Base-by-base conservation (phyloP, 2,329 filamentous ascomycete genomes). In the Arthrocladium fulminans region DNA sequence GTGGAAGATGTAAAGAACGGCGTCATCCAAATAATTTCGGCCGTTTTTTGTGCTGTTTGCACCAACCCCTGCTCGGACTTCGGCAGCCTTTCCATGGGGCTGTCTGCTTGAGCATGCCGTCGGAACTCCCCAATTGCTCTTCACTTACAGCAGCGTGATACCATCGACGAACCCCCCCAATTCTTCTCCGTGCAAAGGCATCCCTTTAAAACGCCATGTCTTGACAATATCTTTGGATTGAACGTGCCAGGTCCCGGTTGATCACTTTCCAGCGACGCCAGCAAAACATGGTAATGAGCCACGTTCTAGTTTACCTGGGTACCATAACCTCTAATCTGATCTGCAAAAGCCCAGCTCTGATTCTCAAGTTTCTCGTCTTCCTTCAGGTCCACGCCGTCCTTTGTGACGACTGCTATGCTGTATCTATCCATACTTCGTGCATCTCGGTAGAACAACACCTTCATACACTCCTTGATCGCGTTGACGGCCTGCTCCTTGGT, bases 311-410 rank as follows among this genome's bases (percentile, higher is more conserved):
- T 70, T 51, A 71, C 69, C 75, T 97, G 89, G 22, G 89, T 94
- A 53, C 92, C 92, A 65, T 98, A 98, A 38, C 92, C 92, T 68
- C 81, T 84, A 67, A 98, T 96, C 60, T 83, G 79, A 65, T 97
- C 90, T 20, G 92, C 92, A 73, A 98, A 98, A 45, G 86, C 88
- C 92, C 90, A 97, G 77, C 88, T 96, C 77, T 97, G 90, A 61
- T 83, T 77, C 76, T 97, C 89, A 57, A 98, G 75, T 76, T 88
- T 82, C 74, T 94, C 86, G 60, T 85, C 73, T 69, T 94, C 81
- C 67, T 83, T 83, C 57, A 96, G 66, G 48, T 94, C 84, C 51
- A 97, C 81, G 25, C 84, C 81, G 42, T 88, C 86, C 70, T 88
- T 85, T 48, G 86, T 92, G 49, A 98, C 77, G 47, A 97, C 77